phyloP scores from a whole-genome alignment of 2,329 filamentous ascomycete species.

The Emmonsiellopsis sp. region DNA sequence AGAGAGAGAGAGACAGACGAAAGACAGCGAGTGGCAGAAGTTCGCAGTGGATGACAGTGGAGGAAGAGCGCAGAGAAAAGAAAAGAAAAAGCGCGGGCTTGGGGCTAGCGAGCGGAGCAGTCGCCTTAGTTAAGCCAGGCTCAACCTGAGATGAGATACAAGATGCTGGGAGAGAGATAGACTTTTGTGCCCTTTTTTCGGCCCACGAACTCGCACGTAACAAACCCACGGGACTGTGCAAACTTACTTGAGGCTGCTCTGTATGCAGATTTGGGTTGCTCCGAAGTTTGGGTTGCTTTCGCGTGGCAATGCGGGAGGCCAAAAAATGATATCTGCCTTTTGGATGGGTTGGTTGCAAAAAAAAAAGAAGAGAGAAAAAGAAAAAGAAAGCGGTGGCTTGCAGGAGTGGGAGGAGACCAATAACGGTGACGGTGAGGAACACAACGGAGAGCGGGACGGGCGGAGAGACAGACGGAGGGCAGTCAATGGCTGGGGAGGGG shows the following conservation, averaged over 20 bases:
- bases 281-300: too few relatives aligned
- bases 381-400: slow-evolving; percentile 13
- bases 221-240: not conserved
- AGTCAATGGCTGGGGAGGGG: not conserved
- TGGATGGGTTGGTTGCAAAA: not conserved
- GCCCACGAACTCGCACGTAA: not conserved
- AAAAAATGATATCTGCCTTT: too few relatives aligned
- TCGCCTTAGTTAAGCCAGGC: too few relatives aligned
- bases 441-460: not conserved
- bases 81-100: too few relatives aligned
- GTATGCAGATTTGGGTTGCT: too few relatives aligned
- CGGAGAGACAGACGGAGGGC: not conserved
- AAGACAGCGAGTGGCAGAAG: too few relatives aligned
- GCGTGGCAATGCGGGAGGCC: too few relatives aligned
- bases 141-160: too few relatives aligned
- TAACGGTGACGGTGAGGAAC: not conserved
- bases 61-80: not conserved
- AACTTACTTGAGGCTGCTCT: not conserved
- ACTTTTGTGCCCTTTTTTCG: not conserved
- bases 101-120: too few relatives aligned
- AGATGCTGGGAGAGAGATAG: not conserved
- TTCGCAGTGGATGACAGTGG: not conserved
- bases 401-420: not conserved
- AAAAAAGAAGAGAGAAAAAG: slow-evolving; percentile 11
- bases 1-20: too few relatives aligned